Conservation (phyloP, 345 rosid species). For the Syzygium grande region DNA sequence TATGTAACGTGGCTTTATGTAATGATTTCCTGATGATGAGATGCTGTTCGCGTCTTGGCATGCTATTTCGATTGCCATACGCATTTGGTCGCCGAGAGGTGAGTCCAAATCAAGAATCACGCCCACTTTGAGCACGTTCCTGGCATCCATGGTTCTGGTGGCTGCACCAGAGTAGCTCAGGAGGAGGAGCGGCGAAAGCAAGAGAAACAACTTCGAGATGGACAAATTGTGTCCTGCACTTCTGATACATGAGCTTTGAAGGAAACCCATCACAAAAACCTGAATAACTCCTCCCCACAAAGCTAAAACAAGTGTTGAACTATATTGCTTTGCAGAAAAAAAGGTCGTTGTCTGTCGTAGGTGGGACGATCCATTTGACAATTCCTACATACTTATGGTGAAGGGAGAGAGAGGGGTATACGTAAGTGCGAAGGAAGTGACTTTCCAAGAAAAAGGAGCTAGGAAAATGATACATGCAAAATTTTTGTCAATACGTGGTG, state of each 20-base stretch:
- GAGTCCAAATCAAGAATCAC: slow-evolving; percentile 2
- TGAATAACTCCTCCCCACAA: neutral
- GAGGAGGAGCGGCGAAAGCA: neutral
- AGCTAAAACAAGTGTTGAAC: neutral
- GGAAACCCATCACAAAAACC: neutral
- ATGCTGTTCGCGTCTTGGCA: slow-evolving; percentile 34
- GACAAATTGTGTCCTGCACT: neutral
- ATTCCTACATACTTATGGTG: neutral
- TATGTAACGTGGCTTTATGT: slow-evolving; percentile 19
- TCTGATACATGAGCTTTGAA: neutral
- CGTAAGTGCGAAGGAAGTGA: neutral
- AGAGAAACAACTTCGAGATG: neutral
- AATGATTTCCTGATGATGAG: neutral
- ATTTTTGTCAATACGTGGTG: neutral
- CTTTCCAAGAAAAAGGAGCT: neutral
- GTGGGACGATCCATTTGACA: neutral
- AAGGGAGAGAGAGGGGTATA: neutral
- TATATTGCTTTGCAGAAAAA: neutral
- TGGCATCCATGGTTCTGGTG: neutral
- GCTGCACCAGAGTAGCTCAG: neutral
- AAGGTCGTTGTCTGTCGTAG: too few species aligned
- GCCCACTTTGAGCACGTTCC: slow-evolving; percentile 20
- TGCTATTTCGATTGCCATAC: slow-evolving; percentile 22
- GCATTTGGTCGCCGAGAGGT: slow-evolving; percentile 23
- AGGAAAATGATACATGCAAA: neutral